phyloP scores from a whole-genome alignment of 768 basidiomycete genomes.

The Asterophora lycoperdoides region DNA sequence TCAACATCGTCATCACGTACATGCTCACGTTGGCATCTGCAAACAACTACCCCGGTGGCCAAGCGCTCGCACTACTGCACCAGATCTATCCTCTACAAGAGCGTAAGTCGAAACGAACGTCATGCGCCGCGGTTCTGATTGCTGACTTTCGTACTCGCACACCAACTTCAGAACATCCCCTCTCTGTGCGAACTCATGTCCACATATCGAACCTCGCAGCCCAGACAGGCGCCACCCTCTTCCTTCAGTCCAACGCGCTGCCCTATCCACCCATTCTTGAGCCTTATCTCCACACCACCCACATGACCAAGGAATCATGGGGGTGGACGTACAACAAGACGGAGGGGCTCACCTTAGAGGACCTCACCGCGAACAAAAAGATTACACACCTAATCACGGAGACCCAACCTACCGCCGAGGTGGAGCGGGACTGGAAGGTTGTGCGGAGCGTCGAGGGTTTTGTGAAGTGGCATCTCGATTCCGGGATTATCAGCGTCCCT shows the following conservation, averaged over 20 bases:
- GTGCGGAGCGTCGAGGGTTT: slow-evolving; percentile 33
- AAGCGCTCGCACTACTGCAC: slow-evolving; percentile 64
- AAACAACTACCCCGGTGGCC: slow-evolving; percentile 87
- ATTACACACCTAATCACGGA: slow-evolving; percentile 68
- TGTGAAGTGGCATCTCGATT: slow-evolving; percentile 28
- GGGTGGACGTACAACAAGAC: slow-evolving; percentile 86
- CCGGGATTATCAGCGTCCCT: slow-evolving; percentile 18
- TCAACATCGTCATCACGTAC: slow-evolving; percentile 51
- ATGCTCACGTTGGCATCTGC: slow-evolving; percentile 56
- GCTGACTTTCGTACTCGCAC: background rate
- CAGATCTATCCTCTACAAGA: slow-evolving; percentile 31
- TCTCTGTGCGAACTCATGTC: slow-evolving; percentile 39
- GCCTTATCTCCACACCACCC: slow-evolving; percentile 9
- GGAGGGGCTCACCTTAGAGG: slow-evolving; percentile 48
- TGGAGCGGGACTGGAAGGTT: slow-evolving; percentile 35
- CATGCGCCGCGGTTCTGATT: slow-evolving; percentile 1
- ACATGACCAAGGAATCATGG: slow-evolving; percentile 9
- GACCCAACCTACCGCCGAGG: slow-evolving; percentile 23
- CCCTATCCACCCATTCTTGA: slow-evolving; percentile 38
- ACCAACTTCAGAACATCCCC: background rate
- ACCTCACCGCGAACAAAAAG: slow-evolving; percentile 33
- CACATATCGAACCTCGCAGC: slow-evolving; percentile 84
- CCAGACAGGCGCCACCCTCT: slow-evolving; percentile 88
- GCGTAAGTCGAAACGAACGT: slow-evolving; percentile 14
- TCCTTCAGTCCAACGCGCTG: slow-evolving; percentile 64